phyloP scores from a whole-genome alignment of 257 asterid genomes.

The Coffea eugenioides region DNA sequence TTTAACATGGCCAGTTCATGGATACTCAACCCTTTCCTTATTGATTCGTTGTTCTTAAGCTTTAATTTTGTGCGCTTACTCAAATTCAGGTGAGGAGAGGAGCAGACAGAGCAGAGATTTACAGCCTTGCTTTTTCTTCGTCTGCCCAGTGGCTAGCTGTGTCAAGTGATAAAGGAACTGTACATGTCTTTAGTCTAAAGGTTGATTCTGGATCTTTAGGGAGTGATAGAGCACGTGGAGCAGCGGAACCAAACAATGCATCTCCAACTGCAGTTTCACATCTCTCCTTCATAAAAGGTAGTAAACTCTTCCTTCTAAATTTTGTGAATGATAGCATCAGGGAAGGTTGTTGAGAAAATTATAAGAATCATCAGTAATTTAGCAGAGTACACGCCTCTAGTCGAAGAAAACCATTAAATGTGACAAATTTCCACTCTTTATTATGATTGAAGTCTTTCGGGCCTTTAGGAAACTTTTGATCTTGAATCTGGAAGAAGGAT shows the following conservation, averaged over 20 bases:
- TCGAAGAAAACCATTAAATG: no score
- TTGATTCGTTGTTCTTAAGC: not conserved
- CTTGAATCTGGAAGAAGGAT: not conserved
- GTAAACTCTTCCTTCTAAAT: not conserved
- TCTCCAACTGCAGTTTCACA: conserved; percentile 51
- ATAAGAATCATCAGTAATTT: not conserved
- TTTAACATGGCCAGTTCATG: not conserved
- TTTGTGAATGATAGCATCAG: not conserved
- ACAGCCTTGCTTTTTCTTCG: conserved; percentile 81
- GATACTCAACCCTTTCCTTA: not conserved
- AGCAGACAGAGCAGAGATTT: conserved; percentile 87
- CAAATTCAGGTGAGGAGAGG: conserved; percentile 82
- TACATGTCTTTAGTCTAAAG: conserved; percentile 82
- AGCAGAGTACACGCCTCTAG: not conserved
- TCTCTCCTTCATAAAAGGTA: conserved; percentile 85
- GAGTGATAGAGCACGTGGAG: conserved; percentile 49
- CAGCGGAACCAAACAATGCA: conserved; percentile 43
- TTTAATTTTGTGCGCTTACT: not conserved
- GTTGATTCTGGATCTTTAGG: conserved; percentile 56
- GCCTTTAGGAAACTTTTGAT: not conserved
- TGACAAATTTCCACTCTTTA: not conserved
- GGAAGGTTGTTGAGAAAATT: not conserved
- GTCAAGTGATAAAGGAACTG: conserved; percentile 95
- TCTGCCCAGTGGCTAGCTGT: conserved; percentile 92
- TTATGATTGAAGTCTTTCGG: not conserved